phyloP scores from a whole-genome alignment of 345 rosid genomes.

The Geranium rotundifolium region DNA sequence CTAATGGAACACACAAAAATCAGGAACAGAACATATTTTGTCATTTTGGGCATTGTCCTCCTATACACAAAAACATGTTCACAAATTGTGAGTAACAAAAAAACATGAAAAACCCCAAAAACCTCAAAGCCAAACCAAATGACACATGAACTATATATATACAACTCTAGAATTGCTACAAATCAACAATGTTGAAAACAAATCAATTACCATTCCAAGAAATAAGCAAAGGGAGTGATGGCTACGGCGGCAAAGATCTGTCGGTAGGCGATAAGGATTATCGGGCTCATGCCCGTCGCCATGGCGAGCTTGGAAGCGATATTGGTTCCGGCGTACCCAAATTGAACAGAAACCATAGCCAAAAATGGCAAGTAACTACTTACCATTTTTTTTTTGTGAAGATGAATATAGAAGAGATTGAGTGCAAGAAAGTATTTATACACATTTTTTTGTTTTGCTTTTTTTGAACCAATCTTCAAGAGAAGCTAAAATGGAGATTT shows the following conservation, averaged over 20 bases:
- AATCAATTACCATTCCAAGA: slow-evolving; percentile 49
- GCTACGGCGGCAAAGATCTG: slow-evolving; percentile 72
- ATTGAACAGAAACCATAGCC: slow-evolving; percentile 71
- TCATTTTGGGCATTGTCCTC: slow-evolving; percentile 71
- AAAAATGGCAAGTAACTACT: slow-evolving; percentile 33
- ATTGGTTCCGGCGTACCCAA: slow-evolving; percentile 74
- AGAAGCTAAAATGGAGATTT: neutral
- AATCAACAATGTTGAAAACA: neutral
- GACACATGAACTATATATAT: no score
- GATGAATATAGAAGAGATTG: neutral
- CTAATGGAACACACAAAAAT: slow-evolving; percentile 71
- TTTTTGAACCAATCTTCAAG: no score
- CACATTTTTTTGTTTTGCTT: no score
- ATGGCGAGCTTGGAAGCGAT: slow-evolving; percentile 76
- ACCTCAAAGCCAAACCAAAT: no score
- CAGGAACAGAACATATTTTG: slow-evolving; percentile 39
- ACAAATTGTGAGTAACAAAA: no score
- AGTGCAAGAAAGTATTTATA: no score
- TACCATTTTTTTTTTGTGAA: neutral
- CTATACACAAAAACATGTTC: slow-evolving; percentile 20
- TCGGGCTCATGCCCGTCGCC: slow-evolving; percentile 79
- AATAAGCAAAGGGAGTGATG: slow-evolving; percentile 53
- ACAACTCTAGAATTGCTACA: neutral
- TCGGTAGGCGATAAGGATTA: slow-evolving; percentile 63
- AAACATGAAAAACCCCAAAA: no score